Conservation (phyloP, 345 rosid species). For the Gossypium australe region DNA sequence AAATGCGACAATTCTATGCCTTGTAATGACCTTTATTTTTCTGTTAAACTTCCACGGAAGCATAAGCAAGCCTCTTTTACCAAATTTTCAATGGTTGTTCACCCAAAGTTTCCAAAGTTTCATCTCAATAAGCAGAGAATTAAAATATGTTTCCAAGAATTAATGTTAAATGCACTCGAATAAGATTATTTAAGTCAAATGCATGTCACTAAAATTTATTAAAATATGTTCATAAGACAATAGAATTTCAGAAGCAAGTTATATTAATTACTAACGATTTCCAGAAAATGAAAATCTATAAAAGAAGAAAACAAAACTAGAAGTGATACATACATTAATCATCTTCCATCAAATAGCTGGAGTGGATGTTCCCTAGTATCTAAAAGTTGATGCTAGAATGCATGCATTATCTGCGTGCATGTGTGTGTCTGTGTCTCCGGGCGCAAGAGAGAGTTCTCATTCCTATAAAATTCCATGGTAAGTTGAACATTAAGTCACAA, state of each 20-base stretch:
- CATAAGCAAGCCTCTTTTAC: neutral
- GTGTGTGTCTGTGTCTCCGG: neutral
- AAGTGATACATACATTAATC: neutral
- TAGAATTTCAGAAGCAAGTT: neutral
- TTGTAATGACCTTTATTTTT: neutral
- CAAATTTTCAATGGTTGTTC: neutral
- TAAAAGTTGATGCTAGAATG: neutral
- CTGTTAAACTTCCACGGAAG: neutral
- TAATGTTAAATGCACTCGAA: neutral
- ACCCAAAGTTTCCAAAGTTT: neutral
- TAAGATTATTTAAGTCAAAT: neutral
- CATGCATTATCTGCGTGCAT: neutral
- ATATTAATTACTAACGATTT: neutral
- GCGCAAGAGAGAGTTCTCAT: neutral
- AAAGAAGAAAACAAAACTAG: neutral
- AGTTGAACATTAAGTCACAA: neutral
- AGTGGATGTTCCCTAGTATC: neutral
- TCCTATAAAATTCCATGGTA: neutral
- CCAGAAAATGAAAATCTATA: neutral
- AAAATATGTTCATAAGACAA: neutral
- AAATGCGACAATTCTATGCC: neutral
- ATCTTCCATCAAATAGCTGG: neutral
- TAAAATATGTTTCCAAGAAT: neutral
- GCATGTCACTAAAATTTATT: too few relatives aligned
- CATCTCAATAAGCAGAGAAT: neutral